A percentile compares a stretch with the other conserved stretches of the same genome.
phyloP scores from a whole-genome alignment of 2,329 filamentous ascomycete species.

The Fusarium buharicum region DNA sequence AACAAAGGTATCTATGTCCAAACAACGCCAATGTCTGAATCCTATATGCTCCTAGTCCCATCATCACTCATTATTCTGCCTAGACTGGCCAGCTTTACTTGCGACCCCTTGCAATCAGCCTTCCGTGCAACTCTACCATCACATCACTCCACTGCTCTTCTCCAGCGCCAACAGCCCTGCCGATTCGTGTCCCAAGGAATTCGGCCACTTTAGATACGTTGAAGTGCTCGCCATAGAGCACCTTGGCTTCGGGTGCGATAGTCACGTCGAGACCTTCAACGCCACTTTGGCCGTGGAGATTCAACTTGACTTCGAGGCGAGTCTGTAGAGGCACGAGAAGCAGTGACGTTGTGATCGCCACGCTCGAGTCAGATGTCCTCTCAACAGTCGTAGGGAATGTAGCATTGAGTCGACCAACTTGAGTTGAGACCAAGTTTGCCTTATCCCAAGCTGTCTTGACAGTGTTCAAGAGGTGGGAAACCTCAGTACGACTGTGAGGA shows the following conservation, averaged over 20 bases:
- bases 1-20: constrained; percentile 41
- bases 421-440: constrained; percentile 67
- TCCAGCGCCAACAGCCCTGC: constrained; percentile 50
- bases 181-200: constrained; percentile 69
- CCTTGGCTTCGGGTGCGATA: constrained; percentile 65
- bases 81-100: constrained; percentile 52
- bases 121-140: constrained; percentile 65
- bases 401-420: constrained; percentile 70
- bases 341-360: constrained; percentile 70
- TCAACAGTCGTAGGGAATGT: constrained; percentile 72
- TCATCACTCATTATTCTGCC: constrained; percentile 46
- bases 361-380: constrained; percentile 71
- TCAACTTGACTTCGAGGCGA: constrained; percentile 72
- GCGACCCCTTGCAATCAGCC: constrained; percentile 64
- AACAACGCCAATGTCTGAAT: constrained; percentile 37
- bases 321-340: constrained; percentile 73
- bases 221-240: constrained; percentile 82
- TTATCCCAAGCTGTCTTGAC: constrained; percentile 74
- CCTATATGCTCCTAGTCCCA: constrained; percentile 26
- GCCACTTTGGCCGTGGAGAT: constrained; percentile 60
- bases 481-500: constrained; percentile 65
- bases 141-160: constrained; percentile 64
- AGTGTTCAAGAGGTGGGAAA: constrained; percentile 66
- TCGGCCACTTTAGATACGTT: constrained; percentile 80
- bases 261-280: constrained; percentile 64